Conservation (phyloP, 768 basidiomycete species). For the Leccinum obscurum region DNA sequence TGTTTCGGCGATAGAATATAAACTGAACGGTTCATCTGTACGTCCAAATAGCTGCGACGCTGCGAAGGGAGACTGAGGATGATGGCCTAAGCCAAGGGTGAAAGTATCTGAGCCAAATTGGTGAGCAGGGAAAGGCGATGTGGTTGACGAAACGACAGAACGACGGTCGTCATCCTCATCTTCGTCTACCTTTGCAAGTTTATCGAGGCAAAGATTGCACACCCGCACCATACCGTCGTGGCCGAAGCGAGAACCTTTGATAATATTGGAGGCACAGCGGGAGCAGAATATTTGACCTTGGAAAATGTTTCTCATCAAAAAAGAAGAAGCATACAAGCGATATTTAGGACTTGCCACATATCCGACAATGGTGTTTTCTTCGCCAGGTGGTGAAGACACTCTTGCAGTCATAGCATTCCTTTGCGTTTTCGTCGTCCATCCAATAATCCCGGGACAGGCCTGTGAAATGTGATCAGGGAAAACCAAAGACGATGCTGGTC, state of each 20-base stretch:
- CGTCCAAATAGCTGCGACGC: slow-evolving; percentile 82
- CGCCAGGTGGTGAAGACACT: slow-evolving; percentile 93
- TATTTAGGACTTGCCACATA: slow-evolving; percentile 67
- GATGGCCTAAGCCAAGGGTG: slow-evolving; percentile 40
- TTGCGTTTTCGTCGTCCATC: slow-evolving; percentile 98
- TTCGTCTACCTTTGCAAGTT: slow-evolving; percentile 82
- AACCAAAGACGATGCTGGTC: slow-evolving; percentile 5
- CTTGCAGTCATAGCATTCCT: slow-evolving; percentile 95
- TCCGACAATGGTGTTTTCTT: slow-evolving; percentile 95
- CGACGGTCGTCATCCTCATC: slow-evolving; percentile 90
- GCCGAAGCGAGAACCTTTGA: slow-evolving; percentile 91
- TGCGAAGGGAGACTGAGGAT: slow-evolving; percentile 85
- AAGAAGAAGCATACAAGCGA: neutral
- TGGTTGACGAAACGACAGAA: slow-evolving; percentile 71
- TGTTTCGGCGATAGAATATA: slow-evolving; percentile 82
- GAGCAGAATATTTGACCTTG: slow-evolving; percentile 98
- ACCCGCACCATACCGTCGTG: slow-evolving; percentile 95
- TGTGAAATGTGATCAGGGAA: slow-evolving; percentile 29
- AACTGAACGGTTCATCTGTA: slow-evolving; percentile 73
- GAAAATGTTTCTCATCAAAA: neutral
- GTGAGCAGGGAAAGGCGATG: slow-evolving; percentile 74
- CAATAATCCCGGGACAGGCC: slow-evolving; percentile 94
- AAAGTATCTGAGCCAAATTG: slow-evolving; percentile 59
- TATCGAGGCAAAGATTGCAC: slow-evolving; percentile 94
- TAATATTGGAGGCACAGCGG: slow-evolving; percentile 94